Conservation (phyloP, 495 filamentous ascomycete genomes). For the Lepidopterella palustris region DNA sequence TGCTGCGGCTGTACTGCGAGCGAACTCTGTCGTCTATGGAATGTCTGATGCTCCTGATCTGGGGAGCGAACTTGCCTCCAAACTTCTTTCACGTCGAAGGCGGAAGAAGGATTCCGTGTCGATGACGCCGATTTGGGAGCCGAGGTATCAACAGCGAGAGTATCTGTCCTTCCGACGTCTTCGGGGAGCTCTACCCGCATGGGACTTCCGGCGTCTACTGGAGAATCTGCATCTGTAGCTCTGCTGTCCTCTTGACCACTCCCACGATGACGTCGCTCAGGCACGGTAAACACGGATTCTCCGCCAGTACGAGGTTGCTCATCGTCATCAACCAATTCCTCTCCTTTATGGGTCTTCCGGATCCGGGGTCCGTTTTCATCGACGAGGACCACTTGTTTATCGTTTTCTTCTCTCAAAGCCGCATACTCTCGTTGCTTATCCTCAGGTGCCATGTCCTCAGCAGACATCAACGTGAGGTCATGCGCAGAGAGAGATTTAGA, state of each 20-base stretch:
- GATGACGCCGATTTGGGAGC: not conserved
- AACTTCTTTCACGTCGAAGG: constrained; percentile 67
- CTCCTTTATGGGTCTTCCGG: constrained; percentile 88
- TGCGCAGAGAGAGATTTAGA: constrained; percentile 60
- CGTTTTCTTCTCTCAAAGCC: constrained; percentile 66
- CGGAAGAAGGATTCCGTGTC: constrained; percentile 31
- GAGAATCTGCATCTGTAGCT: constrained; percentile 1
- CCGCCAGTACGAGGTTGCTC: constrained; percentile 8
- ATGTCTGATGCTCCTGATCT: constrained; percentile 38
- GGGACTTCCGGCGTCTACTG: constrained; percentile 3
- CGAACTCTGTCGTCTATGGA: constrained; percentile 45
- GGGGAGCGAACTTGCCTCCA: constrained; percentile 59
- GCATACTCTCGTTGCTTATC: constrained; percentile 76
- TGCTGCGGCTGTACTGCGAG: constrained; percentile 38
- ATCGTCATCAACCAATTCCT: constrained; percentile 78
- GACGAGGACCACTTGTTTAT: constrained; percentile 80
- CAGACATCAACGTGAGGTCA: constrained; percentile 72
- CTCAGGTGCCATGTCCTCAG: constrained; percentile 84
- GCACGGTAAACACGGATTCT: constrained; percentile 4
- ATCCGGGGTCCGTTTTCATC: constrained; percentile 77
- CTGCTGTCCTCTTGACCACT: constrained; percentile 21
- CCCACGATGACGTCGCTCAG: constrained; percentile 6
- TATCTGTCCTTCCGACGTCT: constrained; percentile 10
- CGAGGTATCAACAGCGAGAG: constrained; percentile 25
- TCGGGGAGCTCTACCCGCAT: constrained; percentile 31